Evolutionary conservation across 345 rosid genomes (phyloP).

Genomic region (Populus pruinosa): DNA sequence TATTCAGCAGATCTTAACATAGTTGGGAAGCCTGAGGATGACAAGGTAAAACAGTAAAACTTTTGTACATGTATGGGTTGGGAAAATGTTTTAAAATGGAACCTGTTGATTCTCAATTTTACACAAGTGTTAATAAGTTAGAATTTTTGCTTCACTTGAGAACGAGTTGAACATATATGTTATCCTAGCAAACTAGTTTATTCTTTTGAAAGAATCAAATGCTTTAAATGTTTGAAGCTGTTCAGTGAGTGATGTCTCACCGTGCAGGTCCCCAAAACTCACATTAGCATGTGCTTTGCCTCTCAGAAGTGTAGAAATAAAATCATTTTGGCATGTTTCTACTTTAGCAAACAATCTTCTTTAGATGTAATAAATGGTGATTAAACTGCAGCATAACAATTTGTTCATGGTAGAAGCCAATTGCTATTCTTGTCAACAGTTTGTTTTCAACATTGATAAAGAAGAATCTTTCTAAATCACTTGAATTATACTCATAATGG

Average conservation of each 20-base stretch:
- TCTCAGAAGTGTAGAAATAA: neutral
- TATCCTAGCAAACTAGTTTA: neutral
- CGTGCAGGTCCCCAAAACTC: neutral
- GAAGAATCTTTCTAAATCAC: too few relatives aligned
- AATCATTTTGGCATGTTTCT: neutral
- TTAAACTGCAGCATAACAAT: neutral
- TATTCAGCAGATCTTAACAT: constrained; percentile 92
- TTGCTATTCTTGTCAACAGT: neutral
- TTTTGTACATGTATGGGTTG: neutral
- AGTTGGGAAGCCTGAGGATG: constrained; percentile 93
- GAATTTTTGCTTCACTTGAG: neutral
- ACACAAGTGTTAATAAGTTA: neutral
- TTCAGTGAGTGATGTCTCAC: neutral
- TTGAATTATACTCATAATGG: neutral
- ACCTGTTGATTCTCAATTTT: neutral
- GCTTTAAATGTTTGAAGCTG: neutral
- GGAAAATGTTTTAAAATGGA: neutral
- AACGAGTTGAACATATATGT: neutral
- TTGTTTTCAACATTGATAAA: neutral
- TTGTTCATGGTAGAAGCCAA: neutral
- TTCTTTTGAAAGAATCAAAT: constrained; percentile 1
- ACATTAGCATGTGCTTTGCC: neutral
- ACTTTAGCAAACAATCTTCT: neutral
- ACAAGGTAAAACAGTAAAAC: constrained; percentile 55
- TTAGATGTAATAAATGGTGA: neutral